Evolutionary conservation across 257 asterid species (phyloP).

Genomic region (Fraxinus excelsior): DNA sequence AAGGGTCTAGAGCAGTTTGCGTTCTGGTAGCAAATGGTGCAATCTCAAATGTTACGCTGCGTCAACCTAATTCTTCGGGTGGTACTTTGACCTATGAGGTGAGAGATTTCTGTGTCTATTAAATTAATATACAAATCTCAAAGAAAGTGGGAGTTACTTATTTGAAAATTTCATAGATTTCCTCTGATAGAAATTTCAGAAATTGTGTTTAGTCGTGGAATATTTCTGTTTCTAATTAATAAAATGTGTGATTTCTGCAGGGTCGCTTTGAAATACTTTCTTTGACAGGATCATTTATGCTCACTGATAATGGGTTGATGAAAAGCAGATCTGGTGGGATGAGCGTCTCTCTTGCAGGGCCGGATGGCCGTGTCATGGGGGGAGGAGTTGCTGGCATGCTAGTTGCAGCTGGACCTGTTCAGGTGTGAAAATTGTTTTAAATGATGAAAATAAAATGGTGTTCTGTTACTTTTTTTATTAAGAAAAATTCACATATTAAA

Average conservation of each 20-base stretch:
- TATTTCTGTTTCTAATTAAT: slow-evolving; percentile 9
- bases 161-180: too few relatives aligned
- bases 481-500: neutral
- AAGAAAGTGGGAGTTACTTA: too few relatives aligned
- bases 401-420: slow-evolving; percentile 81
- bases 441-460: neutral
- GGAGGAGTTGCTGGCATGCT: slow-evolving; percentile 97
- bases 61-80: slow-evolving; percentile 85
- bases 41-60: slow-evolving; percentile 84
- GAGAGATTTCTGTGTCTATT: neutral
- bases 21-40: slow-evolving; percentile 83
- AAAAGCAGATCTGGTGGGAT: slow-evolving; percentile 92
- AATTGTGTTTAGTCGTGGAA: neutral
- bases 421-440: slow-evolving; percentile 45
- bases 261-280: slow-evolving; percentile 87
- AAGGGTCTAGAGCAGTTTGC: slow-evolving; percentile 82
- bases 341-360: slow-evolving; percentile 86
- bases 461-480: neutral
- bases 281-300: slow-evolving; percentile 78
- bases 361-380: slow-evolving; percentile 91
- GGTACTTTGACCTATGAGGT: slow-evolving; percentile 96
- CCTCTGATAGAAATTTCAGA: neutral
- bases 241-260: slow-evolving; percentile 41
- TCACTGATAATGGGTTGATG: slow-evolving; percentile 70
- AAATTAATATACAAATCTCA: neutral